phyloP scores from a whole-genome alignment of 2,329 filamentous ascomycete genomes.

The Sclerotinia spermophila region DNA sequence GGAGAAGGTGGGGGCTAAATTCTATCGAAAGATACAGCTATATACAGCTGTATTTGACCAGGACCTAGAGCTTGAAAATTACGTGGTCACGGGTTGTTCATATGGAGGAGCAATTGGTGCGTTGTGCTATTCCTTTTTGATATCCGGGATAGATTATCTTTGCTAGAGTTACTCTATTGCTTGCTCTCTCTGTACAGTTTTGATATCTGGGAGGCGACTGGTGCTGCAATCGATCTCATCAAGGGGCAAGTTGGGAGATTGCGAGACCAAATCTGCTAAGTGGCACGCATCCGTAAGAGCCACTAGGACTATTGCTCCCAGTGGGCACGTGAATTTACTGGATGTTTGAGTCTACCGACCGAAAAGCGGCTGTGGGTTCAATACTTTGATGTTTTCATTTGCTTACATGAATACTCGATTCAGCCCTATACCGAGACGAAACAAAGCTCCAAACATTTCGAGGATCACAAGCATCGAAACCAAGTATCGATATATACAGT shows the following conservation, averaged over 20 bases:
- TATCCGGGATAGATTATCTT: background rate
- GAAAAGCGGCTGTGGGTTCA: background rate
- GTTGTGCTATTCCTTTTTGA: conserved; percentile 29
- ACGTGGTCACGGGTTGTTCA: conserved; percentile 84
- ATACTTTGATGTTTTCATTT: background rate
- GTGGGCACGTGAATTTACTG: background rate
- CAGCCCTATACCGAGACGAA: conserved; percentile 87
- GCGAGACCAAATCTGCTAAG: background rate
- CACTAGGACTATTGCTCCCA: background rate
- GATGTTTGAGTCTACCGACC: background rate
- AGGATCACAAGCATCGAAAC: conserved; percentile 66
- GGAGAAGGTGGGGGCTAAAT: conserved; percentile 89
- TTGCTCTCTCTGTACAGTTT: no score
- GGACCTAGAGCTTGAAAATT: conserved; percentile 92
- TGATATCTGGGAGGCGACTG: background rate
- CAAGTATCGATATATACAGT: conserved; percentile 91
- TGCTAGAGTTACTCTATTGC: background rate
- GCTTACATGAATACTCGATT: conserved; percentile 28
- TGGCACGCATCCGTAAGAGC: background rate
- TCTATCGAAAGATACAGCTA: conserved; percentile 91
- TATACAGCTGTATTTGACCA: conserved; percentile 92
- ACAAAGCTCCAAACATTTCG: conserved; percentile 77
- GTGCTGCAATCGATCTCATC: background rate
- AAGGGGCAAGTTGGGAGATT: background rate
- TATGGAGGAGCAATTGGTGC: conserved; percentile 92